These are phyloP conservation scores for Neostapfia colusana DNA, from an alignment of 176 grass and related monocot genomes.

Conservation along the genomic window DNA sequence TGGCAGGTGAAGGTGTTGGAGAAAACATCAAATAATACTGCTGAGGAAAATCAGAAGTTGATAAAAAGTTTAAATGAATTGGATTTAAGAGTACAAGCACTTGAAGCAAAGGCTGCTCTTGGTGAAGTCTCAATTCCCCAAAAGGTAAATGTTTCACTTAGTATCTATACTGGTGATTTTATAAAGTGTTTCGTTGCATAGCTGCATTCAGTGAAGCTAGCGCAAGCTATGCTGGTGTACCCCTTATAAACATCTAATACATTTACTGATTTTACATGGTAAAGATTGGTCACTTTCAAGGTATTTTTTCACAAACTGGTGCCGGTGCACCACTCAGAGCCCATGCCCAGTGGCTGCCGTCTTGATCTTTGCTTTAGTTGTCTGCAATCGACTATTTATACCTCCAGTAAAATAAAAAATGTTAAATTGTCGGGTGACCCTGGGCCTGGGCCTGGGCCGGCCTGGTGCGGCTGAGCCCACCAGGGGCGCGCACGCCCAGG, in stretches of 20 bases:
- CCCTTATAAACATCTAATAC: too few relatives aligned
- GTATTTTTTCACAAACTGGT: too few relatives aligned
- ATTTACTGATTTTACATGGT: too few relatives aligned
- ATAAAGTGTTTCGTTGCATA: slow-evolving; percentile 9
- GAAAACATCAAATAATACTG: slow-evolving; percentile 50
- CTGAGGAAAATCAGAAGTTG: slow-evolving; percentile 55
- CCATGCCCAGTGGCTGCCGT: neutral
- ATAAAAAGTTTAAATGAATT: slow-evolving; percentile 54
- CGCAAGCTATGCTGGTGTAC: too few relatives aligned
- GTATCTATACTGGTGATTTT: neutral
- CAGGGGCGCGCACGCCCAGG: too few relatives aligned
- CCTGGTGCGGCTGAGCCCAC: too few relatives aligned
- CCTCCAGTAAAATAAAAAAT: neutral
- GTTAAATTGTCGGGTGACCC: too few relatives aligned
- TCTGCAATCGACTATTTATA: slow-evolving; percentile 3
- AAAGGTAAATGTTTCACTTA: slow-evolving; percentile 38
- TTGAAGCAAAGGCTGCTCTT: slow-evolving; percentile 56
- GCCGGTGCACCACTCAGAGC: too few relatives aligned
- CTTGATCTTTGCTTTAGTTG: slow-evolving; percentile 20
- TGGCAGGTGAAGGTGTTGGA: slow-evolving; percentile 90
- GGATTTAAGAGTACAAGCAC: slow-evolving; percentile 58
- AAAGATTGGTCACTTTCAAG: too few relatives aligned
- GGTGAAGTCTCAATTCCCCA: slow-evolving; percentile 40
- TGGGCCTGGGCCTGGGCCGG: too few relatives aligned
- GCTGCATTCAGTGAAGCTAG: neutral